Evolutionary conservation across 2,329 filamentous ascomycete genomes (phyloP).

Genomic region (Fusarium mundagurra): DNA sequence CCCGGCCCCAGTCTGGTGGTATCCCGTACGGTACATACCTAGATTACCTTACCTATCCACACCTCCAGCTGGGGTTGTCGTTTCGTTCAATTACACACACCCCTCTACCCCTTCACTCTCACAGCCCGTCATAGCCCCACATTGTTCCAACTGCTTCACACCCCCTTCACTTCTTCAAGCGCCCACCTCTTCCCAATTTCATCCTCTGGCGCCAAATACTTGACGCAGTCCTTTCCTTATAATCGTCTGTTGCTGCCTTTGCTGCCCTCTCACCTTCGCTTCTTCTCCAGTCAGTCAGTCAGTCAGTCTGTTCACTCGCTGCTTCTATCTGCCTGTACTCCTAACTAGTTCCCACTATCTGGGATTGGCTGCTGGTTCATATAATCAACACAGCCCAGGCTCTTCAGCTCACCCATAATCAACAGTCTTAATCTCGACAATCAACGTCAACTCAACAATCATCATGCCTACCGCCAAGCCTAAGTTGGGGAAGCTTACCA

Average conservation of each 20-base stretch:
- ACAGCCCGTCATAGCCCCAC: conserved; percentile 35
- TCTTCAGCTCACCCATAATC: conserved; percentile 23
- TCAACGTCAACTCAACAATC: conserved; percentile 30
- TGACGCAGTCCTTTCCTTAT: conserved; percentile 43
- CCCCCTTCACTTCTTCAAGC: conserved; percentile 41
- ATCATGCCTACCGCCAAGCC: conserved; percentile 65
- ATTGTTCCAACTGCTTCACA: conserved; percentile 38
- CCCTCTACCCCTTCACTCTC: conserved; percentile 34
- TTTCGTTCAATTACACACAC: conserved; percentile 23
- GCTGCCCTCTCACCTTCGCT: conserved; percentile 28
- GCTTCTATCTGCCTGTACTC: conserved; percentile 36
- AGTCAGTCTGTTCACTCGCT: conserved; percentile 42
- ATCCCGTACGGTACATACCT: conserved; percentile 25
- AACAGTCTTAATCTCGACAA: conserved; percentile 17
- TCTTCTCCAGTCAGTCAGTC: conserved; percentile 41
- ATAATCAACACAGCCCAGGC: conserved; percentile 29
- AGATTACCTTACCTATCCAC: conserved; percentile 19
- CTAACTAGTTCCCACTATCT: conserved; percentile 22
- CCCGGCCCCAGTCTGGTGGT: conserved; percentile 35
- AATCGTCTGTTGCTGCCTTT: conserved; percentile 41
- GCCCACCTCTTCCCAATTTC: conserved; percentile 39
- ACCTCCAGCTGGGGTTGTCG: conserved; percentile 28
- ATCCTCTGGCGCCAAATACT: conserved; percentile 44
- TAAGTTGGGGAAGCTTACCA: conserved; percentile 70
- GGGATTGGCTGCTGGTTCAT: conserved; percentile 40